These are phyloP conservation scores for Sugiyamaella paludigena DNA, from an alignment of 1,139 yeast genomes.

Conservation along the genomic window DNA sequence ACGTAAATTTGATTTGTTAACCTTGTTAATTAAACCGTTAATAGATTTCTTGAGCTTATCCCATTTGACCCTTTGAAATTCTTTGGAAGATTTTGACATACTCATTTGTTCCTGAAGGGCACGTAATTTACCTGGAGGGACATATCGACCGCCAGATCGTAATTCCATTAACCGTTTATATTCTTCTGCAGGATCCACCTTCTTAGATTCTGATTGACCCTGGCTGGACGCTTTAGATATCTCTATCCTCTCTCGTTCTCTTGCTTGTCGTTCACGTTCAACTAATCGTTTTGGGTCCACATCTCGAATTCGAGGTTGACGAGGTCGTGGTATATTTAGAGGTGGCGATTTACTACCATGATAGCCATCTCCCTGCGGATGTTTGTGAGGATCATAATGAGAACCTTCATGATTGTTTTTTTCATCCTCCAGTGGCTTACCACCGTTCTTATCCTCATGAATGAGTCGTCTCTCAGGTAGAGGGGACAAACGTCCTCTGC, in stretches of 20 bases:
- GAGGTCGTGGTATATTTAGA: neutral
- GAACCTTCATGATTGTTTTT: too few species aligned
- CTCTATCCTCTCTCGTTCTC: slow-evolving; percentile 21
- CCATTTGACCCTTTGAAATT: slow-evolving; percentile 57
- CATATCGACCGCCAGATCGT: slow-evolving; percentile 48
- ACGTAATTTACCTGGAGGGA: slow-evolving; percentile 52
- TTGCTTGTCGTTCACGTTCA: slow-evolving; percentile 33
- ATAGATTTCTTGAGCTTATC: slow-evolving; percentile 48
- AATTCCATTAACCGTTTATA: slow-evolving; percentile 42
- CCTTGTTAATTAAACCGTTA: slow-evolving; percentile 48
- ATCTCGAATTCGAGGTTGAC: slow-evolving; percentile 20
- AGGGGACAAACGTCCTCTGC: too few species aligned
- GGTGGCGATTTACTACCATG: neutral
- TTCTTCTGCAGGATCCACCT: slow-evolving; percentile 38
- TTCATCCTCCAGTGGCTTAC: too few species aligned
- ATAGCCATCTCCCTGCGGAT: too few species aligned
- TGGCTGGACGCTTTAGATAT: neutral
- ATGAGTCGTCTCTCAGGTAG: too few species aligned
- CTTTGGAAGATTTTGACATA: slow-evolving; percentile 34
- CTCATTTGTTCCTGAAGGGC: slow-evolving; percentile 44
- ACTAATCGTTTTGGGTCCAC: slow-evolving; percentile 30
- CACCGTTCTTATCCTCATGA: too few species aligned
- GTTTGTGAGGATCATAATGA: too few species aligned
- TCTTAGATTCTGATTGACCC: neutral
- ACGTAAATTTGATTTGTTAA: slow-evolving; percentile 49